phyloP scores from a whole-genome alignment of 495 filamentous ascomycete genomes.

The Xylaria cubensis region DNA sequence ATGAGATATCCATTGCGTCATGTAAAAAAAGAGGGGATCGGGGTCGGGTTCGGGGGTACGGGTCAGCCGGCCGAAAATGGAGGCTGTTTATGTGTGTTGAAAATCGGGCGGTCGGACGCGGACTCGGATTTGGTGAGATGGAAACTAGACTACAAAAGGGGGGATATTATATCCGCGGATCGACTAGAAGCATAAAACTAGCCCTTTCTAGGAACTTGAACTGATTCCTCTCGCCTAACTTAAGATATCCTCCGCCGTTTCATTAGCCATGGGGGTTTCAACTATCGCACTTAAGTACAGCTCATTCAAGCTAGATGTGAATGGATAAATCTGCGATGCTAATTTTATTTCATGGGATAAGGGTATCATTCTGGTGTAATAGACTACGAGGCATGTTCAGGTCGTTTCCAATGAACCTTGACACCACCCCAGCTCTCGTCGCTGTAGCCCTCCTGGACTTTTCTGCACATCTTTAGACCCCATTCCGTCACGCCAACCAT shows the following conservation, averaged over 20 bases:
- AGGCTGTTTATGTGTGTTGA: neutral
- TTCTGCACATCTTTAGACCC: conserved; percentile 82
- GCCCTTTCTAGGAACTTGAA: too few relatives aligned
- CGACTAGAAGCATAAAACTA: too few relatives aligned
- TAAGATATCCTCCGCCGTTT: too few relatives aligned
- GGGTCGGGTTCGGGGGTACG: conserved; percentile 11
- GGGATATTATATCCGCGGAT: neutral
- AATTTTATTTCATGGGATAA: neutral
- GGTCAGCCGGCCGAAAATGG: neutral
- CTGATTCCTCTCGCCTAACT: too few relatives aligned
- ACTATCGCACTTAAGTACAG: too few relatives aligned
- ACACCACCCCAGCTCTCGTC: conserved; percentile 84
- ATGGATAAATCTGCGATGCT: neutral
- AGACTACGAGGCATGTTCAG: conserved; percentile 37
- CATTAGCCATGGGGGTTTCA: too few relatives aligned
- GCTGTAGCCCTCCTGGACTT: conserved; percentile 85
- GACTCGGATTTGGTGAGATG: neutral
- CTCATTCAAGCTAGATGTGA: too few relatives aligned
- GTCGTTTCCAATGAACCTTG: conserved; percentile 76
- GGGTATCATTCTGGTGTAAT: conserved; percentile 3
- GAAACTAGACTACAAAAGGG: neutral
- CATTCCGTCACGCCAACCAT: conserved; percentile 95
- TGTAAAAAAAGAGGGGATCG: neutral
- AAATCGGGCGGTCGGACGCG: neutral
- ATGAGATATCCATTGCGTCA: neutral